Percentiles rank a stretch among this genome's conserved stretches.
phyloP scores from a whole-genome alignment of 768 basidiomycete genomes.

The Kwoniella shandongensis region DNA sequence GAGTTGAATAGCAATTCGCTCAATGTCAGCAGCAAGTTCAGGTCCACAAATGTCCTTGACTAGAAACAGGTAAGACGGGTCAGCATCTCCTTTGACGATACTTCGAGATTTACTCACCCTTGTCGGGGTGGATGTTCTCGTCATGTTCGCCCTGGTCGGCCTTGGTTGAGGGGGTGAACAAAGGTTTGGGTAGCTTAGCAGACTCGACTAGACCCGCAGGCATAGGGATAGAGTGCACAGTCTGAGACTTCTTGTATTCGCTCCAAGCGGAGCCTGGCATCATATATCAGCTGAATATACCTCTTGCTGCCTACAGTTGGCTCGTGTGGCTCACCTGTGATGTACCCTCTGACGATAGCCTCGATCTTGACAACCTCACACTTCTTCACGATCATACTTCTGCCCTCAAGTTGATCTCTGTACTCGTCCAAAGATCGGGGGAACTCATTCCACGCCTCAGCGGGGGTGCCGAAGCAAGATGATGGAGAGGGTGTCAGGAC shows the following conservation, averaged over 20 bases:
- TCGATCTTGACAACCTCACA: conserved; percentile 88
- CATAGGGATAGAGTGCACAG: conserved; percentile 80
- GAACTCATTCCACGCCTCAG: conserved; percentile 64
- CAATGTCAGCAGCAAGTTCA: conserved; percentile 51
- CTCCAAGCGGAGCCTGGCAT: conserved; percentile 85
- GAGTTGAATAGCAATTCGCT: conserved; percentile 47
- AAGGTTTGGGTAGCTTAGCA: conserved; percentile 71
- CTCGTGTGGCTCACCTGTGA: conserved; percentile 69
- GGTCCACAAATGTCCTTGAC: conserved; percentile 54
- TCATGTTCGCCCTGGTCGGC: conserved; percentile 92
- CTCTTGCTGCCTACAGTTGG: neutral
- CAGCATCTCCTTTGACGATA: neutral
- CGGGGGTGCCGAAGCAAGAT: conserved; percentile 23
- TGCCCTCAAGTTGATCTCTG: conserved; percentile 72
- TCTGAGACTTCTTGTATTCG: conserved; percentile 84
- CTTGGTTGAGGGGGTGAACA: conserved; percentile 97
- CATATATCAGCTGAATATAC: neutral
- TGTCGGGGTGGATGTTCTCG: conserved; percentile 86
- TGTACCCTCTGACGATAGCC: conserved; percentile 92
- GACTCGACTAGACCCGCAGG: conserved; percentile 80
- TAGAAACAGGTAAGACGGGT: conserved; percentile 11
- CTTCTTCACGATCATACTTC: conserved; percentile 86
- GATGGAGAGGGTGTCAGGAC: conserved; percentile 66
- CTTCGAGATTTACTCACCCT: conserved; percentile 58
- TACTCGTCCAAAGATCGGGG: conserved; percentile 74